Evolutionary conservation across 768 basidiomycete species (phyloP).

Genomic region (Tylopilus rubrobrunneus): DNA sequence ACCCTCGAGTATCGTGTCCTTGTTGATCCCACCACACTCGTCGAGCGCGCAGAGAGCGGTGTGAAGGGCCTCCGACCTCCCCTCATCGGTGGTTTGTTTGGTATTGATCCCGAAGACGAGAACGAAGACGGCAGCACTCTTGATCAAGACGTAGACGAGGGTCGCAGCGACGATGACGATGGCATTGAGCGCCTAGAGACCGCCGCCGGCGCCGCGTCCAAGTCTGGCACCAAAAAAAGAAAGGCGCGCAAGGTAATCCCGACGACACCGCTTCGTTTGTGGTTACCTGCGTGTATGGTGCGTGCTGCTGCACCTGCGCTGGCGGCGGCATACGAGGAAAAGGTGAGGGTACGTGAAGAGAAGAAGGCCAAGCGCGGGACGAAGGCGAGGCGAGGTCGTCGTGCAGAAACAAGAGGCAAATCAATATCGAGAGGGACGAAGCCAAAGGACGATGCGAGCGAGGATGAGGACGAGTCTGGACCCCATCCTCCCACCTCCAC

Average conservation of each 20-base stretch:
- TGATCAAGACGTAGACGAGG: slow-evolving; percentile 35
- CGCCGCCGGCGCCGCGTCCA: slow-evolving; percentile 19
- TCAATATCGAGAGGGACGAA: slow-evolving; percentile 1
- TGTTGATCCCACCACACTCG: slow-evolving; percentile 63
- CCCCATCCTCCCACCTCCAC: slow-evolving; percentile 2
- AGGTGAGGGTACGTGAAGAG: slow-evolving; percentile 44
- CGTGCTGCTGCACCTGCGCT: slow-evolving; percentile 60
- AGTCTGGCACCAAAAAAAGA: slow-evolving; percentile 19
- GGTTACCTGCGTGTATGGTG: slow-evolving; percentile 84
- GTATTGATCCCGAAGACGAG: slow-evolving; percentile 44
- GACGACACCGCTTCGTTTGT: slow-evolving; percentile 57
- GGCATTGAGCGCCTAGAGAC: slow-evolving; percentile 24
- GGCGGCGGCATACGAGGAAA: slow-evolving; percentile 60
- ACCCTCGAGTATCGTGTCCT: slow-evolving; percentile 79
- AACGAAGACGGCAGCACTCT: slow-evolving; percentile 37
- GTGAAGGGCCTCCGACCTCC: slow-evolving; percentile 58
- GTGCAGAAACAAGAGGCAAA: not conserved
- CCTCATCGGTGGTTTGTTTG: slow-evolving; percentile 34
- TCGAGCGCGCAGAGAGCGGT: slow-evolving; percentile 60
- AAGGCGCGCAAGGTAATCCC: slow-evolving; percentile 35
- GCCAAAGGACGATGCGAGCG: not conserved
- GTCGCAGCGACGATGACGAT: slow-evolving; percentile 37
- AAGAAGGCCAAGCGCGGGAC: slow-evolving; percentile 33
- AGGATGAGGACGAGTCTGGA: not conserved
- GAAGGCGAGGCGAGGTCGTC: slow-evolving; percentile 14